Percentiles rank a stretch among this genome's conserved stretches.
phyloP scores from a whole-genome alignment of 352 stramenopile genomes.

The Pythium phragmitis region DNA sequence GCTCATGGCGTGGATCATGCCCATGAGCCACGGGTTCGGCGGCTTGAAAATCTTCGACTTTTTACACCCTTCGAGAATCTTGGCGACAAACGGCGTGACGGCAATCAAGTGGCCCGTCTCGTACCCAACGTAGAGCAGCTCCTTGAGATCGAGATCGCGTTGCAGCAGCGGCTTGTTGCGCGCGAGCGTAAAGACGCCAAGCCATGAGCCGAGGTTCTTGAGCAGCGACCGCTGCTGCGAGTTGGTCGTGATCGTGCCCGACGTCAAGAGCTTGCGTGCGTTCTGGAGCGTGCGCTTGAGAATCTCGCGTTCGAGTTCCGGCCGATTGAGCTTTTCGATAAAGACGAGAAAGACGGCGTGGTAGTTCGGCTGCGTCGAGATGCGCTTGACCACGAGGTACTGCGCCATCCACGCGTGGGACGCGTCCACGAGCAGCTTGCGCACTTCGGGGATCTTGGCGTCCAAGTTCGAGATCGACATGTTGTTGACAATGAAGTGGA shows the following conservation, averaged over 20 bases:
- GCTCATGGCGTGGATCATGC: conserved; percentile 96
- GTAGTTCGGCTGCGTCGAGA: conserved; percentile 98
- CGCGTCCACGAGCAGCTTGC: conserved; percentile 90
- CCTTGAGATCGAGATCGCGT: conserved; percentile 98
- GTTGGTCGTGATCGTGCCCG: conserved; percentile 97
- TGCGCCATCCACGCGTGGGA: conserved; percentile 98
- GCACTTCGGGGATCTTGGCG: conserved; percentile 95
- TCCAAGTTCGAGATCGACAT: conserved; percentile 97
- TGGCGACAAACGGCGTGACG: conserved; percentile 97
- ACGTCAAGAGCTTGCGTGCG: conserved; percentile 95
- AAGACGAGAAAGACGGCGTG: conserved; percentile 98
- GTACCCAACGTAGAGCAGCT: conserved; percentile 96
- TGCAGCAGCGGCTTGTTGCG: conserved; percentile 98
- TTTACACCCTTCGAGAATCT: conserved; percentile 98
- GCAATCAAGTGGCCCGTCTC: conserved; percentile 97
- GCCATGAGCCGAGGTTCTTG: conserved; percentile 98
- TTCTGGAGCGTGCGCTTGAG: conserved; percentile 94
- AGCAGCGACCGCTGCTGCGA: conserved; percentile 97
- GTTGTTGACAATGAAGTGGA: conserved; percentile 99
- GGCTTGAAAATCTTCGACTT: conserved; percentile 97
- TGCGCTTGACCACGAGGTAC: conserved; percentile 99
- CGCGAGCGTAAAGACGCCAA: conserved; percentile 97
- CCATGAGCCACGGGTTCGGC: conserved; percentile 99
- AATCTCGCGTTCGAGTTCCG: conserved; percentile 93
- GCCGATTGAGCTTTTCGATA: conserved; percentile 95